Evolutionary conservation across 305 asterid genomes (phyloP), one percentile per base, ranked within the genome.

Genomic region (Striga hermonthica): DNA sequence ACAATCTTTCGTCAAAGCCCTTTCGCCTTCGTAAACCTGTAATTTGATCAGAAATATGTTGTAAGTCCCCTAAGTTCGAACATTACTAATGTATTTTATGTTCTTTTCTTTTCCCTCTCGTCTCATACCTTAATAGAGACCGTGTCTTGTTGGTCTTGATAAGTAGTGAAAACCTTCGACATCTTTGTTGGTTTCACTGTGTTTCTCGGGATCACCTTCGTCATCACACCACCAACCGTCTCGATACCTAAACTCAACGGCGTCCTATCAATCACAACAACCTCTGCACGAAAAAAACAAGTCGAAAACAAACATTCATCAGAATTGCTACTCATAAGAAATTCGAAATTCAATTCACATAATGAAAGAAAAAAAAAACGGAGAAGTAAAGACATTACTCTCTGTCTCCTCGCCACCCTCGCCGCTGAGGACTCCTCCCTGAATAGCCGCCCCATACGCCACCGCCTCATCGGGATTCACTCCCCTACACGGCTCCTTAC

Each of bases 141-240:
- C 4, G 74, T 62, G 12, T 72, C 67, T 64, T 77, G 79, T 41
- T 70, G 71, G n/a, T 74, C 76, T 45, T 74, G 79, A 31, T 74
- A 70, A 14, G 79, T 74, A 31, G 76, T 49, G 69, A 77, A 77
- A 34, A 71, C 9, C 41, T 62, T 67, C n/a, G 82, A 70, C 38
- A 36, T 77, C 54, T 53, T 70, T 3, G 72, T 39, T 13, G 82
- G 79, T 6, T 53, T 57, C 8, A 36, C 43, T 3, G 66, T 57
- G 45, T 74, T 68, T 55, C 82, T 70, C 37, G 78, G 76, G 11
- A 79, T 72, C 44, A 79, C 41, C 22, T 65, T 65, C 1, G 80
- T 72, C 83, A 79, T 72, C n/a, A 79, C 80, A 2, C 83, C 80
- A 4, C 80, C 83, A 5, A 69, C 75, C 3, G 80, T 79, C 71